Percentiles rank a stretch among this genome's conserved stretches.
phyloP scores from a whole-genome alignment of 2,329 filamentous ascomycete genomes.

The Ophiocordyceps camponoti-floridani region DNA sequence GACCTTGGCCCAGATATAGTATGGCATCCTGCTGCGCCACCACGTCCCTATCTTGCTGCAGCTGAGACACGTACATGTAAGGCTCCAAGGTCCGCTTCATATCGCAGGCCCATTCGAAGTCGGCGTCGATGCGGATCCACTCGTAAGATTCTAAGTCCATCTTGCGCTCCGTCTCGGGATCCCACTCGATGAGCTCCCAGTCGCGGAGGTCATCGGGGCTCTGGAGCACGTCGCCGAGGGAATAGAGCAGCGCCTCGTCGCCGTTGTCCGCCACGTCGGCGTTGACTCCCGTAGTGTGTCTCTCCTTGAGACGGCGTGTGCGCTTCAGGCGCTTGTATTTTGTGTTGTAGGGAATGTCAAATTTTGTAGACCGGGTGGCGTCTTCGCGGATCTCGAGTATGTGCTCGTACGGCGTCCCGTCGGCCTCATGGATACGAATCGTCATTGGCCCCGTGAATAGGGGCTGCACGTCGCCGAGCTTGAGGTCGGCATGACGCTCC shows the following conservation, averaged over 20 bases:
- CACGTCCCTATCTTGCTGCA: conserved; percentile 93
- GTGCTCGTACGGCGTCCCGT: conserved; percentile 95
- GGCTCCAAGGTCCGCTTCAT: conserved; percentile 68
- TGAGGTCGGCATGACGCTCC: conserved; percentile 54
- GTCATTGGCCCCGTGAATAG: conserved; percentile 94
- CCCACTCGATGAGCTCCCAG: conserved; percentile 83
- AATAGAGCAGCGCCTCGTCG: conserved; percentile 76
- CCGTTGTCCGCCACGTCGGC: conserved; percentile 44
- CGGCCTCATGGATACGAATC: conserved; percentile 91
- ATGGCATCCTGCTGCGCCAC: conserved; percentile 70
- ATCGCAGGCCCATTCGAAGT: conserved; percentile 93
- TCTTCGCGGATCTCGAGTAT: conserved; percentile 90
- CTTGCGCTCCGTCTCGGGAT: conserved; percentile 65
- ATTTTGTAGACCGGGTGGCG: conserved; percentile 52
- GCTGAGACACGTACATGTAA: conserved; percentile 95
- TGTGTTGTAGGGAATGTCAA: conserved; percentile 96
- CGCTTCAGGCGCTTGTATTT: conserved; percentile 97
- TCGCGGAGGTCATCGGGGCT: conserved; percentile 62
- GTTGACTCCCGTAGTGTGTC: conserved; percentile 36
- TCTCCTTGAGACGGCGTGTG: conserved; percentile 66
- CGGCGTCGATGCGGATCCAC: conserved; percentile 95
- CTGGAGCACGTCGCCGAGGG: conserved; percentile 78
- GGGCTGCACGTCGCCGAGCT: conserved; percentile 51
- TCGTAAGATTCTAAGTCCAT: conserved; percentile 97
- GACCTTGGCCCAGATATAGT: conserved; percentile 49